phyloP scores from a whole-genome alignment of 768 basidiomycete species.

The Naematelia aurantialba region DNA sequence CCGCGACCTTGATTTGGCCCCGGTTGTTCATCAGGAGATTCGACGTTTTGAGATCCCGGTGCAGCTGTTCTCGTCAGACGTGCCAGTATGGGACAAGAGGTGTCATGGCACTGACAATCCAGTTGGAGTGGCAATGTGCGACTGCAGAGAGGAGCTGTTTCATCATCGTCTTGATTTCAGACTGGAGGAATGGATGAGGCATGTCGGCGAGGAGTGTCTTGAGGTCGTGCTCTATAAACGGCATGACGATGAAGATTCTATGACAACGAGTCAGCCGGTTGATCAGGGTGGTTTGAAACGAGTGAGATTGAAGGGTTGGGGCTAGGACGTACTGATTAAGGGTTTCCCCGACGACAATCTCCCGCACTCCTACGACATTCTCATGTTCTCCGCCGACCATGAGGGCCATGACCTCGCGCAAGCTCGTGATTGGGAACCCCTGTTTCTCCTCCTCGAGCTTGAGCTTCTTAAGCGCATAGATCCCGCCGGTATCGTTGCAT shows the following conservation, averaged over 20 bases:
- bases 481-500: slow-evolving; percentile 90
- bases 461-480: slow-evolving; percentile 94
- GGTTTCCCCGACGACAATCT: slow-evolving; percentile 97
- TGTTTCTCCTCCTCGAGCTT: slow-evolving; percentile 99
- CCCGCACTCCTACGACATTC: slow-evolving; percentile 93
- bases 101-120: slow-evolving; percentile 61
- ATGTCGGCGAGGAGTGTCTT: slow-evolving; percentile 91
- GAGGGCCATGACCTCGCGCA: slow-evolving; percentile 92
- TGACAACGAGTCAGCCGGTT: slow-evolving; percentile 4
- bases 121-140: slow-evolving; percentile 87
- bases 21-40: slow-evolving; percentile 99
- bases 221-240: slow-evolving; percentile 98
- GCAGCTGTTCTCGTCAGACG: slow-evolving; percentile 54
- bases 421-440: slow-evolving; percentile 94
- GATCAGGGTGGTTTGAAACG: not conserved
- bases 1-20: slow-evolving; percentile 96
- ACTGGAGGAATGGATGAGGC: slow-evolving; percentile 94
- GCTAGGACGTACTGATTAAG: slow-evolving; percentile 80
- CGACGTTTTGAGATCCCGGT: slow-evolving; percentile 94
- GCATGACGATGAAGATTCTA: slow-evolving; percentile 99
- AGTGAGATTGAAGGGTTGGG: not conserved
- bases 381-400: slow-evolving; percentile 85
- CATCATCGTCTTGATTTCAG: slow-evolving; percentile 96
- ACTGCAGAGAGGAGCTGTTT: slow-evolving; percentile 89
- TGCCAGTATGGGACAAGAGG: not conserved